Percentiles rank a stretch among this genome's conserved stretches.
Conservation (phyloP, 495 filamentous ascomycete genomes). For the Aspergillus nidulans region DNA sequence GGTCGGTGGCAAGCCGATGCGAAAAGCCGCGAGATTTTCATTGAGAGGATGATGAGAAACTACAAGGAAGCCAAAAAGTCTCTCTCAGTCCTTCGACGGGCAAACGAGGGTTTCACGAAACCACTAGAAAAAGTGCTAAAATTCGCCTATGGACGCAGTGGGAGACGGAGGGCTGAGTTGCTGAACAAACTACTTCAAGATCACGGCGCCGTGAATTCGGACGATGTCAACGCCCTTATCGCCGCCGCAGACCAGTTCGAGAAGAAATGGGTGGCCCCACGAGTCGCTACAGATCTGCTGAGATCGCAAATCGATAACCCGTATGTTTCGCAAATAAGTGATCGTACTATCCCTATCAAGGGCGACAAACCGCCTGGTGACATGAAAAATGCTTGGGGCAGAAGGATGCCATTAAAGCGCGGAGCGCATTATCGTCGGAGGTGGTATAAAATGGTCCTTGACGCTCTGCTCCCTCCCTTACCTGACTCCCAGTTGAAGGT, state of each 20-base stretch:
- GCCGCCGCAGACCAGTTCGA: slow-evolving; percentile 3
- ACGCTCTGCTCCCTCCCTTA: slow-evolving; percentile 66
- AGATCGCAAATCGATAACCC: slow-evolving; percentile 33
- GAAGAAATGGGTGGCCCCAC: slow-evolving; percentile 37
- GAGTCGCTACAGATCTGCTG: slow-evolving; percentile 29
- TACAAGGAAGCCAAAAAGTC: slow-evolving; percentile 21
- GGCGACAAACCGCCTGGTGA: slow-evolving; percentile 50
- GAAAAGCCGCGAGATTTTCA: not conserved
- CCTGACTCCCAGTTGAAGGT: slow-evolving; percentile 59
- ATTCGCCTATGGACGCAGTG: slow-evolving; percentile 69
- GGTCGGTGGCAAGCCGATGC: not conserved
- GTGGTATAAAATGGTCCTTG: slow-evolving; percentile 55
- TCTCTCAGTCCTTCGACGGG: slow-evolving; percentile 45
- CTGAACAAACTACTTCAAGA: slow-evolving; percentile 44
- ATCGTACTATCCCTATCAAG: slow-evolving; percentile 33
- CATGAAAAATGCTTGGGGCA: slow-evolving; percentile 58
- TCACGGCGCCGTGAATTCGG: slow-evolving; percentile 25
- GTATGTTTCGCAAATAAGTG: slow-evolving; percentile 16
- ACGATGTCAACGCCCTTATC: slow-evolving; percentile 14
- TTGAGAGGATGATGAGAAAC: slow-evolving; percentile 7
- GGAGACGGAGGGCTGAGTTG: slow-evolving; percentile 62
- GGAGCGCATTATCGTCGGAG: slow-evolving; percentile 52
- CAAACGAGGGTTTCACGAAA: slow-evolving; percentile 59
- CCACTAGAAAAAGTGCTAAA: slow-evolving; percentile 62
- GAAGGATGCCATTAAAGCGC: slow-evolving; percentile 49